Evolutionary conservation across 768 basidiomycete genomes (phyloP).

Genomic region (Tulasnella sp.): DNA sequence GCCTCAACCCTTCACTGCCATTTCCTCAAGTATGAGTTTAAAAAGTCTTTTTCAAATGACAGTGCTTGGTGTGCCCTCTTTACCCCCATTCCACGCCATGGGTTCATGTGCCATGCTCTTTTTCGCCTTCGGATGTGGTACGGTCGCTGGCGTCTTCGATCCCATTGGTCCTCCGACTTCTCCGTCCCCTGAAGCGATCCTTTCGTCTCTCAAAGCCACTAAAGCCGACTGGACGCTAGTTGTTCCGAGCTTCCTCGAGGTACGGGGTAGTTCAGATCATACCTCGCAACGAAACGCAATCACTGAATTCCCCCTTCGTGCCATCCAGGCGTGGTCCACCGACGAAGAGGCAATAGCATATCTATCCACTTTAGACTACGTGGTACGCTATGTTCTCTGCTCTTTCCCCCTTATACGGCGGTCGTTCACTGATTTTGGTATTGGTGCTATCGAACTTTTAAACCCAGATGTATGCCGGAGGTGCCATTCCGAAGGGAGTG

Average conservation of each 20-base stretch:
- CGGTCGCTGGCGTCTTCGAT: constrained; percentile 8
- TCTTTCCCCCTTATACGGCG: background rate
- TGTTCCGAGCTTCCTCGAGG: constrained; percentile 20
- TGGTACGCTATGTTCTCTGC: constrained; percentile 18
- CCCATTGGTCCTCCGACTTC: constrained; percentile 10
- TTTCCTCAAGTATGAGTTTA: constrained; percentile 1
- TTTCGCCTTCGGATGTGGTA: background rate
- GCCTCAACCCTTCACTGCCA: background rate
- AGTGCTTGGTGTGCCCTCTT: background rate
- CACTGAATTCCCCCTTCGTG: too few relatives aligned
- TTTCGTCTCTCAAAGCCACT: constrained; percentile 2
- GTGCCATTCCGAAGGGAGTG: constrained; percentile 11
- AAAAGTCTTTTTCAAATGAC: background rate
- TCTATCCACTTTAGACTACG: constrained; percentile 11
- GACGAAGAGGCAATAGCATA: constrained; percentile 5
- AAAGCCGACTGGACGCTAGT: constrained; percentile 3
- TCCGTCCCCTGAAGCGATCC: constrained; percentile 16
- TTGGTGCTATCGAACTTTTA: background rate
- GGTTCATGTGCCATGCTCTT: background rate
- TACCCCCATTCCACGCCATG: constrained; percentile 16
- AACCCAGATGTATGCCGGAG: constrained; percentile 18
- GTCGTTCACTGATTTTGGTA: background rate
- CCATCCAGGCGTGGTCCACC: constrained; percentile 10
- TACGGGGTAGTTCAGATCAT: too few relatives aligned
- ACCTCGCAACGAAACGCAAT: too few relatives aligned